Evolutionary conservation across 352 stramenopile species (phyloP), one percentile per base, ranked within the genome.

Genomic region (Pythium monospermum): DNA sequence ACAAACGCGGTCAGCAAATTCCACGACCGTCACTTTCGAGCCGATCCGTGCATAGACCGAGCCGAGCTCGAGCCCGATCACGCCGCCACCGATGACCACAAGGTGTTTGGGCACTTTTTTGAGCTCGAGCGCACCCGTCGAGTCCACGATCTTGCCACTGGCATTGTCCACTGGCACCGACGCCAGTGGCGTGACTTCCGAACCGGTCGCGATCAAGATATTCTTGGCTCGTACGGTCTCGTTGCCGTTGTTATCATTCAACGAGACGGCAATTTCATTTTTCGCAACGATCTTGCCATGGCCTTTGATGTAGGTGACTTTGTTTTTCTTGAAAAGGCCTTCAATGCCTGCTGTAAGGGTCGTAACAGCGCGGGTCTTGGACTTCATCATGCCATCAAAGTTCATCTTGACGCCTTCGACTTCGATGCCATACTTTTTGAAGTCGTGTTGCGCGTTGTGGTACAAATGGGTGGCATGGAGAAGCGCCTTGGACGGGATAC

Each of bases 301-400:
- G 27, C 97, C 97, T 75, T 98, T 98, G 65, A 98, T 91, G 70
- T 99, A 99, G 51, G 96, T 94, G 10, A 99, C 71, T 67, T 98
- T 98, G 82, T 99, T 97, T 77, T 99, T 99, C 72, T 99, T 99
- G 66, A 99, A 98, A 30, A 99, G 83, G 52, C 84, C 82, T 64
- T 99, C 96, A 59, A 99, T 99, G 35, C 97, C 97, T 37, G 81
- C 83, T 2, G 96, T 99, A 28, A 99, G 79, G 50, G 71, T 83
- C 55, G 91, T 87, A 1, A 99, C 96, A 0, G 91, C 93, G 57
- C 98, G 96, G 16, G 89, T 73, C 78, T 99, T 99, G 52, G 85
- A 76, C 39, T 94, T 92, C 78, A 98, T 96, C 87, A 99, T 98
- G 57, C 96, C 92, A 19, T 61, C 76, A 49, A 99, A 87, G 79